Percentiles rank a stretch among this genome's conserved stretches.
phyloP scores from a whole-genome alignment of 1,284 basidiomycete genomes.

The Acaromyces ingoldii region DNA sequence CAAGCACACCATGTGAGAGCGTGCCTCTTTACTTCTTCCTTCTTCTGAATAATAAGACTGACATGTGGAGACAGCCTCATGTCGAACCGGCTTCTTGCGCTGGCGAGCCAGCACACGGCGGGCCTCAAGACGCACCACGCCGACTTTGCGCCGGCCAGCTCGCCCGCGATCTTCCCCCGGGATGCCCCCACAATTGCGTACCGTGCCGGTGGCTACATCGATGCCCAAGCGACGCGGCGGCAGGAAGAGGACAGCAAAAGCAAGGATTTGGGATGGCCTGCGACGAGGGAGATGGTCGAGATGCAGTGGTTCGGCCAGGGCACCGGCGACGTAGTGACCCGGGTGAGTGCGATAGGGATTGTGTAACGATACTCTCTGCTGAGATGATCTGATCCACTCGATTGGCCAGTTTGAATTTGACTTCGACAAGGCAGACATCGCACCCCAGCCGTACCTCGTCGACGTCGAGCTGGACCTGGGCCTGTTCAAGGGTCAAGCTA shows the following conservation, averaged over 20 bases:
- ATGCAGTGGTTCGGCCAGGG: constrained; percentile 4
- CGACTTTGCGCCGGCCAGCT: neutral
- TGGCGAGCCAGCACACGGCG: too few relatives aligned
- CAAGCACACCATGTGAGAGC: constrained; percentile 8
- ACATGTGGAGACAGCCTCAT: too few relatives aligned
- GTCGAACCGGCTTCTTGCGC: too few relatives aligned
- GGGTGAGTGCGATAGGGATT: too few relatives aligned
- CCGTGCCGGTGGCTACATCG: neutral
- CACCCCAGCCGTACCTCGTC: constrained; percentile 1
- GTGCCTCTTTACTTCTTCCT: too few relatives aligned
- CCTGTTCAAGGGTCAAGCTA: too few relatives aligned
- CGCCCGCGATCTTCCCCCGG: neutral
- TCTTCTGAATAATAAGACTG: too few relatives aligned
- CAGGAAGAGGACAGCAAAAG: neutral
- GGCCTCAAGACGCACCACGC: neutral
- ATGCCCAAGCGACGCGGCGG: neutral
- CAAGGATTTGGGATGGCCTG: too few relatives aligned
- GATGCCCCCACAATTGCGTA: neutral
- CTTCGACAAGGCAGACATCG: neutral
- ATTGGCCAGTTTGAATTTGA: constrained; percentile 5
- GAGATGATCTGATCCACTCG: neutral
- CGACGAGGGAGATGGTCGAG: neutral
- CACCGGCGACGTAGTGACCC: neutral
- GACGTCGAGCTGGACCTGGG: constrained; percentile 1
- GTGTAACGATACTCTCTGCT: neutral